Evolutionary conservation across 2,329 filamentous ascomycete genomes (phyloP), one percentile per base, ranked within the genome.

Genomic region (Thelonectria blattea): DNA sequence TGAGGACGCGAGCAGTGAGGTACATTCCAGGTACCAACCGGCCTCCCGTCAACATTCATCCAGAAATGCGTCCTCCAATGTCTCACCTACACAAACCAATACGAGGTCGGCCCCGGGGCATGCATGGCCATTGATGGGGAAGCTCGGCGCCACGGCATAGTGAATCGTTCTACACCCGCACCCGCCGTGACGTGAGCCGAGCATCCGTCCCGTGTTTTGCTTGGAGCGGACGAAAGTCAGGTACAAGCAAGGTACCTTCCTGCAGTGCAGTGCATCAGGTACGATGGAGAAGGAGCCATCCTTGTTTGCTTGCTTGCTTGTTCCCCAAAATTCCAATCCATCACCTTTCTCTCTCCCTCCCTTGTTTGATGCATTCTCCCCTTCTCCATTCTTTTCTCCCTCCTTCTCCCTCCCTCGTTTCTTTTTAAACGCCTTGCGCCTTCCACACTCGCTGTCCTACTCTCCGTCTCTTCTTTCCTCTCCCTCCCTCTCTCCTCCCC

Each of bases 371-470:
- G 56, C 56, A n/a, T 48, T 22, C 52, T 41, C 56, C 56, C 56
- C 10, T 48, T 22, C 52, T 41, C 56, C 56, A 42, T 42, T 42
- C 51, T 54, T n/a, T 52, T 47, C 57, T 42, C 14, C 34, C 50
- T 49, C 45, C 32, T 52, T 47, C 57, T 42, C 14, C 34, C 50
- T 49, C 45, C 32, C 45, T 32, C 32, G 42, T 34, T 52, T 42
- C 41, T 57, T 58, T 61, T 69, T 69, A 65, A 70, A 69, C 52
- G 60, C 64, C 69, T 65, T 69, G 65, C 68, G 68, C 65, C 48
- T 56, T 60, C 56, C 64, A 18, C 56, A 53, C 49, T 63, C 56
- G 57, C 60, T 64, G 61, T 10, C 27, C 4, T 8, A 57, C 52
- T 52, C 58, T 58, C 48, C 56, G 50, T 60, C 51, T 57, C 61